Evolutionary conservation across 768 basidiomycete species (phyloP).

Genomic region (Xerocomellus intermedius): DNA sequence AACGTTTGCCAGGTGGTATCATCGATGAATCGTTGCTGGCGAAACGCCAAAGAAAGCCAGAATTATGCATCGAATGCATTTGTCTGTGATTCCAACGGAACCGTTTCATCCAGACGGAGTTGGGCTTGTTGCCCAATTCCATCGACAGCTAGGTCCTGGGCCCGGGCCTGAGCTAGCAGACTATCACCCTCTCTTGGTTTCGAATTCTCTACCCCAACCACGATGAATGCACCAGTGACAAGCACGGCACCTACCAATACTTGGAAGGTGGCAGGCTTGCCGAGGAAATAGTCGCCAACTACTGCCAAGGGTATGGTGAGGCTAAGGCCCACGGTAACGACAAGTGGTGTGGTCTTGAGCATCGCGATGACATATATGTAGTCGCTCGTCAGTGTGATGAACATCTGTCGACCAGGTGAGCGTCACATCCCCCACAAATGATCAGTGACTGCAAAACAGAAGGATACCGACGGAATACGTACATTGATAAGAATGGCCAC

Average conservation of each 20-base stretch:
- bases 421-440: not conserved
- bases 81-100: slow-evolving; percentile 7
- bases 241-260: slow-evolving; percentile 74
- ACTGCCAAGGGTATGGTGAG: slow-evolving; percentile 93
- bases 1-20: not conserved
- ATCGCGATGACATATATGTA: slow-evolving; percentile 87
- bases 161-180: slow-evolving; percentile 2
- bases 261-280: slow-evolving; percentile 52
- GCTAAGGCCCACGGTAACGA: slow-evolving; percentile 89
- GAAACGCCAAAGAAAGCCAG: not conserved
- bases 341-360: slow-evolving; percentile 94
- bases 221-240: slow-evolving; percentile 76
- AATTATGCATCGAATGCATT: not conserved
- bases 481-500: slow-evolving; percentile 57
- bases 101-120: slow-evolving; percentile 6
- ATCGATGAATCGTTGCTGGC: not conserved
- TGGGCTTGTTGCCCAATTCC: not conserved
- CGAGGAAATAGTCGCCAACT: slow-evolving; percentile 70
- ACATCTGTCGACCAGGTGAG: slow-evolving; percentile 53
- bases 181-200: slow-evolving; percentile 37
- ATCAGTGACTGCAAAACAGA: not conserved
- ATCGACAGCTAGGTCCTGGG: slow-evolving; percentile 4
- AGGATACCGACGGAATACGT: slow-evolving; percentile 18
- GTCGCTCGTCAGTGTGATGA: slow-evolving; percentile 79
- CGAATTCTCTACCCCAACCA: slow-evolving; percentile 59